Evolutionary conservation across 345 rosid species (phyloP).

Genomic region (Garcia nutans): DNA sequence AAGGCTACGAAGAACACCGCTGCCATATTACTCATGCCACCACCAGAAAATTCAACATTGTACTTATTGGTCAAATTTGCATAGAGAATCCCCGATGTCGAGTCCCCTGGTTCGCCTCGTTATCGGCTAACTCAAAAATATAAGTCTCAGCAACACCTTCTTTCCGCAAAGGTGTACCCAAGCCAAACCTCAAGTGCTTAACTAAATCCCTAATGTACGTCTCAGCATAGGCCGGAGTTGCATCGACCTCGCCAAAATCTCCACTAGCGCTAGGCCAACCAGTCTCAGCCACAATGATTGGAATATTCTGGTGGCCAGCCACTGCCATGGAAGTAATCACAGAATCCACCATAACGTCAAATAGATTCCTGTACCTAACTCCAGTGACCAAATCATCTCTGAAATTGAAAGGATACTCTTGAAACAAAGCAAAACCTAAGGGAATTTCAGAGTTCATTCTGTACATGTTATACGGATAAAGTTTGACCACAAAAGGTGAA

Average conservation of each 20-base stretch:
- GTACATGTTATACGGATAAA: slow-evolving; percentile 82
- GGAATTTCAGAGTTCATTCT: slow-evolving; percentile 67
- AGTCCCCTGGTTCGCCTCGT: slow-evolving; percentile 40
- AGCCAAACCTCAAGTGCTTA: slow-evolving; percentile 59
- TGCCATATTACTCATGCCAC: background rate
- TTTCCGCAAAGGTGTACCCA: slow-evolving; percentile 78
- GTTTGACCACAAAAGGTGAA: slow-evolving; percentile 73
- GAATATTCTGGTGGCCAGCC: slow-evolving; percentile 72
- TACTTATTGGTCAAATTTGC: slow-evolving; percentile 70
- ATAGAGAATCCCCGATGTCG: slow-evolving; percentile 73
- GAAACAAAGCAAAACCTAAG: slow-evolving; percentile 76
- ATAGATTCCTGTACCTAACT: slow-evolving; percentile 75
- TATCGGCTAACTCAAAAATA: slow-evolving; percentile 68
- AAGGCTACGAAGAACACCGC: background rate
- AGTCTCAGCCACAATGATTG: slow-evolving; percentile 77
- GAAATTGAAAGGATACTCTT: slow-evolving; percentile 72
- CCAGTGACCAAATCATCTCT: slow-evolving; percentile 74
- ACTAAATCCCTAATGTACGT: slow-evolving; percentile 67
- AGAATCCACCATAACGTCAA: slow-evolving; percentile 91
- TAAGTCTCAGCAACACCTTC: slow-evolving; percentile 71
- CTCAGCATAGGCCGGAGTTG: slow-evolving; percentile 55
- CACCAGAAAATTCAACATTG: slow-evolving; percentile 47
- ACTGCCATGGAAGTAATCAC: slow-evolving; percentile 72
- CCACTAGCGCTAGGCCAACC: slow-evolving; percentile 86
- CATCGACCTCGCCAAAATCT: slow-evolving; percentile 63